These are phyloP conservation scores for Ceratocystis huliohia DNA, from an alignment of 2,329 filamentous ascomycete genomes.

Conservation along the genomic window DNA sequence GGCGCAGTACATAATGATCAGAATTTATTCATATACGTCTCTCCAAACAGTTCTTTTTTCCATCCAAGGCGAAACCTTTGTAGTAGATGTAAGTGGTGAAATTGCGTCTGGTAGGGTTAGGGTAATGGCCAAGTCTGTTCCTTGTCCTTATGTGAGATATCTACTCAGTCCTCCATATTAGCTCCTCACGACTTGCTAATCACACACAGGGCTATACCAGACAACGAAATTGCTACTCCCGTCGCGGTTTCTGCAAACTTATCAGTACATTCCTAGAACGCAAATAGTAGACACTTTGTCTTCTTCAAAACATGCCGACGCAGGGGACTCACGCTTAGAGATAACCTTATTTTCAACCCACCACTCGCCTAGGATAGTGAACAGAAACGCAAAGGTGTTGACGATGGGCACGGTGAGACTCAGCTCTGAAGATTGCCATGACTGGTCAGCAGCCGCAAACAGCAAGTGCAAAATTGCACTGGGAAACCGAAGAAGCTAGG, in stretches of 20 bases:
- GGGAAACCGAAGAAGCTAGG: conserved; percentile 6
- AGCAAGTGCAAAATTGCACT: no score
- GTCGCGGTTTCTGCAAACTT: conserved; percentile 58
- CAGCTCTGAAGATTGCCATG: conserved; percentile 47
- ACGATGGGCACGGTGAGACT: conserved; percentile 90
- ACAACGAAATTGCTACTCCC: conserved; percentile 66
- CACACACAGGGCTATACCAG: conserved; percentile 74
- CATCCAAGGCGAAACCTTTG: no score
- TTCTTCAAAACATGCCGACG: not conserved
- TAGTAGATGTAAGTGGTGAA: no score
- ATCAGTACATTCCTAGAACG: not conserved
- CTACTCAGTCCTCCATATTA: conserved; percentile 21
- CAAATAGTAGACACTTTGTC: conserved; percentile 15
- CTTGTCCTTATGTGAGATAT: no score
- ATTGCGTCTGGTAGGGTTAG: no score
- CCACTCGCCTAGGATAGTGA: conserved; percentile 91
- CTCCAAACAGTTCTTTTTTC: no score
- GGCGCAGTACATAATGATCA: conserved; percentile 2
- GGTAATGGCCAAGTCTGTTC: no score
- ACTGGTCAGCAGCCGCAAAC: not conserved
- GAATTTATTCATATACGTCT: not conserved
- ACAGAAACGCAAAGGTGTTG: conserved; percentile 89
- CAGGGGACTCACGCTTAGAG: conserved; percentile 48
- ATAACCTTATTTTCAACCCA: conserved; percentile 88
- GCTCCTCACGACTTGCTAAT: conserved; percentile 41